Evolutionary conservation across 257 asterid genomes (phyloP), one percentile per base, ranked within the genome.

Genomic region (Solanum virginianum): DNA sequence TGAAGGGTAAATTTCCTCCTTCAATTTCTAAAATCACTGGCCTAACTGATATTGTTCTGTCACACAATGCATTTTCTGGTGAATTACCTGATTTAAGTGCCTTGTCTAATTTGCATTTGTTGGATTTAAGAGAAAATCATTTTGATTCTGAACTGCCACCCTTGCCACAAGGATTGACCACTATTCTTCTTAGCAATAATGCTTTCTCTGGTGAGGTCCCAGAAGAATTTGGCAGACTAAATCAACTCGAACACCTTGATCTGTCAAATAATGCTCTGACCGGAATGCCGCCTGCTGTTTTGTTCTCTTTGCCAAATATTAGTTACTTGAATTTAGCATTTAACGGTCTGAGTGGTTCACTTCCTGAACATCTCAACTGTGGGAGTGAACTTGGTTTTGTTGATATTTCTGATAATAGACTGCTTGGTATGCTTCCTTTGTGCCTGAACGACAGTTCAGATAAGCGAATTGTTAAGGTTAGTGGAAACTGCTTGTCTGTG

Each of bases 341-440:
- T 2, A 93, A 93, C 51, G 65, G 32, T 88, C 80, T 93, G 85
- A 83, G 51, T 41, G 97, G 97, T 43, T 81, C 89, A 1, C 85
- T 93, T n/a, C 90, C 93, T 17, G 11, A 39, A 65, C 87, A 70
- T 54, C 47, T 91, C 88, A 88, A 70, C 18, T 93, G 97, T 85
- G 92, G 93, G 6, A 53, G 75, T 22, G 87, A 85, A 81, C 91
- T 91, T 79, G 88, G 71, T 39, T 72, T 39, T 54, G 94, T 93
- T 54, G 96, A 93, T 87, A 85, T 93, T 24, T 91, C 97, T 8
- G 89, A 92, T 80, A 93, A 93, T 83, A 89, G 91, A 89, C 60
- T 93, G 84, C 89, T 62, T 10, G 97, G 97, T 10, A 16, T 18
- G 1, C 47, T 93, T 89, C 96, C 97, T 1, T 54, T 92, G 6